Evolutionary conservation across 1,284 basidiomycete species (phyloP), one percentile per base, ranked within the genome.

Genomic region (Xerocomus nothofagi): DNA sequence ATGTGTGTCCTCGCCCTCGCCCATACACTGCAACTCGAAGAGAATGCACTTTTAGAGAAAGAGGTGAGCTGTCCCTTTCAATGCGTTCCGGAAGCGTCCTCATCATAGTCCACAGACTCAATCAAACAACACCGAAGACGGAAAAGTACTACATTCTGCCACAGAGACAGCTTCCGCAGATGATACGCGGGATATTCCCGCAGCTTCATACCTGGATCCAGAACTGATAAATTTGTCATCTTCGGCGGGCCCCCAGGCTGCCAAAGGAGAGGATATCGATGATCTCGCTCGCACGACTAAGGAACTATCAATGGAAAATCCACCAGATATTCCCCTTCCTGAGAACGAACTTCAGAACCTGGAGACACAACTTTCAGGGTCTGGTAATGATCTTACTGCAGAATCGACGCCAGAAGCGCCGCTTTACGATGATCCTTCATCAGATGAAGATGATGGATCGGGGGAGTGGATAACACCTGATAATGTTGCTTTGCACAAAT

Each of bases 391-490:
- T 24, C 32, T 50, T 44, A 9, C 51, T n/a, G 26, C 51, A 17
- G 34, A 53, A 12, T 39, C 39, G 21, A 44, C 49, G 11, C 36
- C 45, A 18, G 60, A 67, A 26, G 61, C 55, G 21, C 69, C 73
- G 1, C 56, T 86, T n/a, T 88, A 81, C 58, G 87, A 88, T 14
- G 88, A 91, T 62, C 86, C 84, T 1, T 64, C 47, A 3, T 82
- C 79, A 51, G 81, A 81, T 53, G 80, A 81, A 39, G 89, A 89
- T 49, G 92, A 93, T 59, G 90, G 86, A 9, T 88, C 89, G 65
- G 95, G 93, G 6, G 94, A 95, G 63, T 99, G 97, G 97, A 98
- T 99, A 71, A 99, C 94, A 9, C 93, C 93, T 0, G 75, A 81
- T 42, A 99, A 98, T 62, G 86, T 96, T 49, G 81, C 77, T 18